Percentiles rank a stretch among this genome's conserved stretches.
phyloP scores from a whole-genome alignment of 2,329 filamentous ascomycete species.

The Clarireedia hainanense region DNA sequence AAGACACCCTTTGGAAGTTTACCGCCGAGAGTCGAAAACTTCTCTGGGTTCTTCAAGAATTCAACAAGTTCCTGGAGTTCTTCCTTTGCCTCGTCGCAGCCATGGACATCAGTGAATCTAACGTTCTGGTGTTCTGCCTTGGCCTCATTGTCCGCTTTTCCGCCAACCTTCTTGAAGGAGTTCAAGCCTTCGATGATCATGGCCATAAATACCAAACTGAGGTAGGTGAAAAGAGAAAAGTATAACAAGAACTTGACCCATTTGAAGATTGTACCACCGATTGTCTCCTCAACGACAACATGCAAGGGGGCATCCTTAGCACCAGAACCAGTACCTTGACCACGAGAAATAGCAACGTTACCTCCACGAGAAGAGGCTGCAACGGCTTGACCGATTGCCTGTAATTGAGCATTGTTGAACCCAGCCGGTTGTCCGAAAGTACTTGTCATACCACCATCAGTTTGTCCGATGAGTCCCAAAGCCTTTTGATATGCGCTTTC shows the following conservation, averaged over 20 bases:
- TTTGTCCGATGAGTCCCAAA: constrained; percentile 50
- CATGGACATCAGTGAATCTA: constrained; percentile 88
- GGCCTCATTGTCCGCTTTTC: constrained; percentile 67
- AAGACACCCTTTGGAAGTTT: constrained; percentile 96
- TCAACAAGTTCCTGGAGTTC: constrained; percentile 96
- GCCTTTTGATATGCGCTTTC: constrained; percentile 75
- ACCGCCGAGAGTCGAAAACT: constrained; percentile 87
- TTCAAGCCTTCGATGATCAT: constrained; percentile 77
- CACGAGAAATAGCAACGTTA: constrained; percentile 46
- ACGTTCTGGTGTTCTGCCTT: constrained; percentile 89
- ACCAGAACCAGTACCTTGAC: constrained; percentile 49
- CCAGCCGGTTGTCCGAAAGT: constrained; percentile 27
- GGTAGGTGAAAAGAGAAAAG: constrained; percentile 72
- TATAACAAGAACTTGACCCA: constrained; percentile 82
- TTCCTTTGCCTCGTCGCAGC: constrained; percentile 96
- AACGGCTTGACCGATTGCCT: constrained; percentile 75
- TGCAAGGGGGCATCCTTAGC: constrained; percentile 81
- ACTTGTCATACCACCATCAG: constrained; percentile 20
- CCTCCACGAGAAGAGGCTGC: constrained; percentile 63
- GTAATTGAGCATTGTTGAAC: constrained; percentile 55
- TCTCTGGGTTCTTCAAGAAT: constrained; percentile 87
- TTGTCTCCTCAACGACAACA: constrained; percentile 88
- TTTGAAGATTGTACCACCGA: constrained; percentile 72
- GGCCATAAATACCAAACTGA: constrained; percentile 70
- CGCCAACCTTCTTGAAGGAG: constrained; percentile 69